These are phyloP conservation scores for Sphaerulina musiva DNA, from an alignment of 2,329 filamentous ascomycete species.

Conservation along the genomic window DNA sequence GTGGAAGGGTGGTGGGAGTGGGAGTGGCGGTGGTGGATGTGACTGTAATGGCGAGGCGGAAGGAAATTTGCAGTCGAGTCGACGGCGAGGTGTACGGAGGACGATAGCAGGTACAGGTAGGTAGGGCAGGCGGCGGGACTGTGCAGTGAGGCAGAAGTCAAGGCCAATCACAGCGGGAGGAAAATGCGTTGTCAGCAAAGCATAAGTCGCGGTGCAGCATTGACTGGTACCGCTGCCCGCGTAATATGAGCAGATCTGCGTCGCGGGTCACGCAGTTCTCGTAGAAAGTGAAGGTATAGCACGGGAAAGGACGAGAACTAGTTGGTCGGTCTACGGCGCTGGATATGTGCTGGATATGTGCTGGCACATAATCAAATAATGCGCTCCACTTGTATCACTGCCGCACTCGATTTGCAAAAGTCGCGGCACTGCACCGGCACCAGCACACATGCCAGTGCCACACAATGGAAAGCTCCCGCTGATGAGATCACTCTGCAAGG, in stretches of 20 bases:
- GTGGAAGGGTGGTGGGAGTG: too few species aligned
- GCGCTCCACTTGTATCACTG: not conserved
- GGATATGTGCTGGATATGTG: too few species aligned
- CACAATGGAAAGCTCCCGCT: not conserved
- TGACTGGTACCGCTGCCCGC: not conserved
- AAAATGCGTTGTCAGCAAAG: not conserved
- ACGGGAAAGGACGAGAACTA: too few species aligned
- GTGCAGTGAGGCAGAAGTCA: too few species aligned
- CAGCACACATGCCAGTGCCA: not conserved
- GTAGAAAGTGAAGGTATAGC: too few species aligned
- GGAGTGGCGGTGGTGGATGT: too few species aligned
- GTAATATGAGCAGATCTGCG: too few species aligned
- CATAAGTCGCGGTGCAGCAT: not conserved
- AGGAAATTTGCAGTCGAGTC: constrained; percentile 1
- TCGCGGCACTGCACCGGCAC: not conserved
- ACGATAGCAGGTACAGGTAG: too few species aligned
- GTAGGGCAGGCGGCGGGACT: too few species aligned
- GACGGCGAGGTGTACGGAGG: not conserved
- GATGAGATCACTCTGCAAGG: constrained; percentile 6
- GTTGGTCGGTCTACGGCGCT: too few species aligned
- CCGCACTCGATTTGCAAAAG: not conserved
- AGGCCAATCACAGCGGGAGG: not conserved
- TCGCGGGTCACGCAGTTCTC: too few species aligned
- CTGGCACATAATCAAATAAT: too few species aligned
- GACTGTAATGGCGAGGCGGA: constrained; percentile 2